Evolutionary conservation across 2,329 filamentous ascomycete genomes (phyloP).

Genomic region (Hypocreales sp.): DNA sequence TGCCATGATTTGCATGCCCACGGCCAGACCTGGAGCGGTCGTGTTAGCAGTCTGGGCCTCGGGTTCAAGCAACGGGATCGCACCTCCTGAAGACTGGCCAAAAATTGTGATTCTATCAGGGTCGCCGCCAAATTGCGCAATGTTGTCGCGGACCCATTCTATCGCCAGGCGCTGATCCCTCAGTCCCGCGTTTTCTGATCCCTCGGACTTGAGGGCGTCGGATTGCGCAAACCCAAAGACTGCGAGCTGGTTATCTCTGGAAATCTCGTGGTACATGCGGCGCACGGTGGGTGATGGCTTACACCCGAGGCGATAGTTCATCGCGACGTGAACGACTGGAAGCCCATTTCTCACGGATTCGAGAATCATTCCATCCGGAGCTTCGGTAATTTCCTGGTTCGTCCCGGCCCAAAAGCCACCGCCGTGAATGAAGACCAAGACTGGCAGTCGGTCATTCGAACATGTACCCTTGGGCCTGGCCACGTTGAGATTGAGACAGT

Average conservation of each 20-base stretch:
- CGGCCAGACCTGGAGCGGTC: constrained; percentile 21
- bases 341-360: constrained; percentile 26
- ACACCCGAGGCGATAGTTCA: constrained; percentile 16
- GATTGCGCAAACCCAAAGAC: constrained; percentile 14
- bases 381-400: constrained; percentile 15
- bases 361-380: constrained; percentile 28
- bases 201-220: constrained; percentile 6
- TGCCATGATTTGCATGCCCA: constrained; percentile 31
- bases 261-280: not conserved
- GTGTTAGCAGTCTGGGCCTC: no score
- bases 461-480: constrained; percentile 12
- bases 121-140: constrained; percentile 49
- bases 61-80: no score
- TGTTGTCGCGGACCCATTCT: constrained; percentile 41
- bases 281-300: constrained; percentile 2
- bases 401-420: constrained; percentile 16
- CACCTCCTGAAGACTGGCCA: constrained; percentile 15
- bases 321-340: constrained; percentile 17
- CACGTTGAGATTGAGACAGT: constrained; percentile 20
- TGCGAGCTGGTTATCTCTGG: constrained; percentile 1
- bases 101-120: constrained; percentile 39
- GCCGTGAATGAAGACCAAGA: constrained; percentile 20
- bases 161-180: constrained; percentile 33
- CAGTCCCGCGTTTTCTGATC: constrained; percentile 28
- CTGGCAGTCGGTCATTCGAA: constrained; percentile 12